Evolutionary conservation across 192 early-diverging fungal genomes (phyloP).

Genomic region (Pecoramyces ruminantium): DNA sequence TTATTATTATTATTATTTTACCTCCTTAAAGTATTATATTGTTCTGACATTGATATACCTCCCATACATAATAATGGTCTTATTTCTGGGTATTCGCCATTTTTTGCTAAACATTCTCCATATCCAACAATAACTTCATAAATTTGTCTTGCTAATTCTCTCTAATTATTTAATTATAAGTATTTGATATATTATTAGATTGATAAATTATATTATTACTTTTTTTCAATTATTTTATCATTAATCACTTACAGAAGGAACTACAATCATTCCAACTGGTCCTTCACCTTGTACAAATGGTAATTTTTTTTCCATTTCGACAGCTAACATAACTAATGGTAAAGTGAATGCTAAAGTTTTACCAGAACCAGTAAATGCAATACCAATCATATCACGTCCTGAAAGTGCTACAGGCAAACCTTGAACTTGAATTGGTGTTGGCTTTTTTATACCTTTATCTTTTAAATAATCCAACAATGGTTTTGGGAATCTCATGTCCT

Average conservation of each 20-base stretch:
- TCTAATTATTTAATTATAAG: no score
- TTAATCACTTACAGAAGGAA: conserved; percentile 67
- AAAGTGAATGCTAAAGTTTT: conserved; percentile 91
- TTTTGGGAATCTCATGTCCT: conserved; percentile 71
- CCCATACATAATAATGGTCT: conserved; percentile 79
- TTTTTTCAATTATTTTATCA: no score
- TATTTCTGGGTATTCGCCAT: conserved; percentile 50
- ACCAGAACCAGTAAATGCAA: conserved; percentile 94
- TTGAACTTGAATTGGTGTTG: conserved; percentile 94
- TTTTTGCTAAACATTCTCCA: conserved; percentile 29
- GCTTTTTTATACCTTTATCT: conserved; percentile 62
- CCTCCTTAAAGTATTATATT: conserved; percentile 46
- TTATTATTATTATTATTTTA: conserved; percentile 7
- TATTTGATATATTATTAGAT: no score
- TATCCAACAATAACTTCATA: conserved; percentile 64
- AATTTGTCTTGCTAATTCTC: conserved; percentile 90
- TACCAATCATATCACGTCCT: conserved; percentile 95
- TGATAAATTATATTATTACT: no score
- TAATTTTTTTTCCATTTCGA: conserved; percentile 77
- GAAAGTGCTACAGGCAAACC: conserved; percentile 80
- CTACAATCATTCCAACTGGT: conserved; percentile 83
- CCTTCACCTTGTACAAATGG: conserved; percentile 74
- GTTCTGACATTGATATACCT: conserved; percentile 84
- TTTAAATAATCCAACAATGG: conserved; percentile 62
- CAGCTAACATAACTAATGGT: conserved; percentile 79